Conservation (phyloP, 441 rosid species). For the Euphorbia schlechtendalii region DNA sequence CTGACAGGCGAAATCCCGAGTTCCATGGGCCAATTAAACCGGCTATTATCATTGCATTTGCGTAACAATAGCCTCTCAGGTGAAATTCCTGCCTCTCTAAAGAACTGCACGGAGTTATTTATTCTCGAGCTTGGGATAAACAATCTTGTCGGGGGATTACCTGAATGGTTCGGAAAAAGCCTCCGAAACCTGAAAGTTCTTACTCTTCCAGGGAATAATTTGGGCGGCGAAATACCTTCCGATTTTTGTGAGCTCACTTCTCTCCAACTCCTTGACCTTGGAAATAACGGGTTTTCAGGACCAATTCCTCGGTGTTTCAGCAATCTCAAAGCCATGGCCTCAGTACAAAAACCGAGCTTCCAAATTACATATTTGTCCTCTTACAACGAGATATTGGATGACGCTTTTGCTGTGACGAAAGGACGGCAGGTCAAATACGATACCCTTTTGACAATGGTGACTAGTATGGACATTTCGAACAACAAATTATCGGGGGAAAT, state of each 20-base stretch:
- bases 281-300: constrained; percentile 5
- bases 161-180: constrained; percentile 22
- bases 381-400: not conserved
- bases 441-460: constrained; percentile 23
- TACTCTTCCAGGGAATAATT: constrained; percentile 15
- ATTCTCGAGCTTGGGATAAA: constrained; percentile 18
- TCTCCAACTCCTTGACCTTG: constrained; percentile 25
- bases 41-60: constrained; percentile 12
- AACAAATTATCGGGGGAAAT: constrained; percentile 39
- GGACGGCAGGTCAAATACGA: constrained; percentile 22
- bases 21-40: constrained; percentile 7
- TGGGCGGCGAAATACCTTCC: constrained; percentile 19
- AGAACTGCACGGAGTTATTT: constrained; percentile 5
- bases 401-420: constrained; percentile 14
- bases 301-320: constrained; percentile 9
- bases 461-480: constrained; percentile 33
- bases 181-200: constrained; percentile 11
- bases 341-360: not conserved
- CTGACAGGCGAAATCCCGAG: constrained; percentile 17
- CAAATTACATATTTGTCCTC: constrained; percentile 23
- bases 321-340: constrained; percentile 11
- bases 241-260: constrained; percentile 11
- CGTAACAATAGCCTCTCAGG: constrained; percentile 23
- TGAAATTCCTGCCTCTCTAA: constrained; percentile 21
- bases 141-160: constrained; percentile 20